phyloP scores from a whole-genome alignment of 495 filamentous ascomycete genomes.

The Neurospora intermedia region DNA sequence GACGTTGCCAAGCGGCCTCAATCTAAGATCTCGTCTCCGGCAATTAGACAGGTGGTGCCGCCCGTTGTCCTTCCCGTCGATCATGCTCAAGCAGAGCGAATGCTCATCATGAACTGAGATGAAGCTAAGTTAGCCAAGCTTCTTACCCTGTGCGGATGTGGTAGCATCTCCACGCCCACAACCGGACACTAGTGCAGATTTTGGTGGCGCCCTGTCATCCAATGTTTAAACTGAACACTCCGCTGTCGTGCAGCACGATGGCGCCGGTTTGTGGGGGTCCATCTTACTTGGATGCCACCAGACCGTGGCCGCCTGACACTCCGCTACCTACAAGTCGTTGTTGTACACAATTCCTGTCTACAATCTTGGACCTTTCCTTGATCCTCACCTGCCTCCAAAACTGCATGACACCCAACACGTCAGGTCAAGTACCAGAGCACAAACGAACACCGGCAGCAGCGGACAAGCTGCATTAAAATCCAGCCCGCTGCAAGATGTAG shows the following conservation, averaged over 20 bases:
- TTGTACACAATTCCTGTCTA: neutral
- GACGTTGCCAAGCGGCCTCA: neutral
- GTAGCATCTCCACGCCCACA: neutral
- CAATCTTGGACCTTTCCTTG: neutral
- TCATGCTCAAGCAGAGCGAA: neutral
- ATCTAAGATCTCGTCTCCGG: neutral
- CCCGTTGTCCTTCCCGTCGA: neutral
- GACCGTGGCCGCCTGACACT: neutral
- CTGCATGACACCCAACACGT: neutral
- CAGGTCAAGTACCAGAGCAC: neutral
- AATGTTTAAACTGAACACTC: neutral
- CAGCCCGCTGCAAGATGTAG: neutral
- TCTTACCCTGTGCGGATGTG: neutral
- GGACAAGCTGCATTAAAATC: neutral
- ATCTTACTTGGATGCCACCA: neutral
- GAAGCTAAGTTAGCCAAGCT: neutral
- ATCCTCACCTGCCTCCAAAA: neutral
- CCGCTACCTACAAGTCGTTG: neutral
- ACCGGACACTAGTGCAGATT: neutral
- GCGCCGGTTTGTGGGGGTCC: neutral
- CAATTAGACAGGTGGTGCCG: neutral
- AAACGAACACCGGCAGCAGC: neutral
- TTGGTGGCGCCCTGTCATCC: neutral
- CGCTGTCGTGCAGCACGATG: neutral
- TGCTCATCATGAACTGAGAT: neutral